These are phyloP conservation scores for Metschnikowia santaceciliae DNA, from an alignment of 805 yeast genomes.

Conservation along the genomic window DNA sequence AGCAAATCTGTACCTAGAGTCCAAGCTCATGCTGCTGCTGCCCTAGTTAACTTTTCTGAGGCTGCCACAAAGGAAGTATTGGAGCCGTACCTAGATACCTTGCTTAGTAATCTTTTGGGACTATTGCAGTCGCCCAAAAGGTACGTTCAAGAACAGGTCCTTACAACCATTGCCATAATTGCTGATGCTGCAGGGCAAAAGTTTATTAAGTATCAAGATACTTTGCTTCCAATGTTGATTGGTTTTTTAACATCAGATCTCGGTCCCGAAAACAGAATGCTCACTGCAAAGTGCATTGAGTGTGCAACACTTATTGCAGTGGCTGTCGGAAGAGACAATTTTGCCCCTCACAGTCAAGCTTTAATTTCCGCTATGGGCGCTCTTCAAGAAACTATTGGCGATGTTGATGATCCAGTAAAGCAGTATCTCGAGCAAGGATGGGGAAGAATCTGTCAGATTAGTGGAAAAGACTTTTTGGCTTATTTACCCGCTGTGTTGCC, in stretches of 20 bases:
- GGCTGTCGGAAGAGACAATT: slow-evolving; percentile 92
- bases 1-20: slow-evolving; percentile 80
- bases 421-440: slow-evolving; percentile 90
- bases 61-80: slow-evolving; percentile 81
- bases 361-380: slow-evolving; percentile 66
- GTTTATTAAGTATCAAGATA: slow-evolving; percentile 88
- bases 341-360: slow-evolving; percentile 69
- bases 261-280: slow-evolving; percentile 70
- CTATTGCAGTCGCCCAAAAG: slow-evolving; percentile 81
- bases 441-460: slow-evolving; percentile 86
- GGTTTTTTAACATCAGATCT: slow-evolving; percentile 75
- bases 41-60: slow-evolving; percentile 91
- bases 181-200: slow-evolving; percentile 93
- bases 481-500: slow-evolving; percentile 82
- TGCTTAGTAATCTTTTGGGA: slow-evolving; percentile 68
- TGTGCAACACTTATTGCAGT: slow-evolving; percentile 91
- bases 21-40: slow-evolving; percentile 98
- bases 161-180: slow-evolving; percentile 93
- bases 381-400: slow-evolving; percentile 58
- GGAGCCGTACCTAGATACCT: slow-evolving; percentile 87
- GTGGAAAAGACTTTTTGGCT: slow-evolving; percentile 84
- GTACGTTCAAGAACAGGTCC: slow-evolving; percentile 95
- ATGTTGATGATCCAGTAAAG: slow-evolving; percentile 83
- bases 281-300: slow-evolving; percentile 92
- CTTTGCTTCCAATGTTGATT: slow-evolving; percentile 84